phyloP scores from a whole-genome alignment of 1,284 basidiomycete genomes.

The Moniliella sp. region DNA sequence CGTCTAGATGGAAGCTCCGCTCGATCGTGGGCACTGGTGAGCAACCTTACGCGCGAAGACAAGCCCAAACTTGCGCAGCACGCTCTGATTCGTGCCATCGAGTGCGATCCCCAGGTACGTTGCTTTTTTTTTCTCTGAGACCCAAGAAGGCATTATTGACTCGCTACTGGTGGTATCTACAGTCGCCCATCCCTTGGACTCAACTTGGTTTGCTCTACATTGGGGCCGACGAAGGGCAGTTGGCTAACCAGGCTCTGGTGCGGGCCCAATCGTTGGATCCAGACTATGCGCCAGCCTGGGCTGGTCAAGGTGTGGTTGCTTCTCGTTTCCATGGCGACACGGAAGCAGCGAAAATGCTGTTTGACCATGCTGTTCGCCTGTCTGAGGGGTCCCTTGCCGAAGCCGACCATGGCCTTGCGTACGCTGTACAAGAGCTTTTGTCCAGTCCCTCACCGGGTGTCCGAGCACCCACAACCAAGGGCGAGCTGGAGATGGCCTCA shows the following conservation, averaged over 20 bases:
- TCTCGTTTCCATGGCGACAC: slow-evolving; percentile 46
- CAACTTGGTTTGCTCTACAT: slow-evolving; percentile 76
- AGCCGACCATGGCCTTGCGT: slow-evolving; percentile 60
- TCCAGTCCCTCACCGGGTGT: slow-evolving; percentile 36
- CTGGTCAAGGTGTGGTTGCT: slow-evolving; percentile 71
- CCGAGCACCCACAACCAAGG: slow-evolving; percentile 12
- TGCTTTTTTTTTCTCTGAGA: neutral
- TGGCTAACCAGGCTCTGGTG: slow-evolving; percentile 67
- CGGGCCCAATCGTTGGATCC: slow-evolving; percentile 77
- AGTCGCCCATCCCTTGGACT: slow-evolving; percentile 63
- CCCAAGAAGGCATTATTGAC: neutral
- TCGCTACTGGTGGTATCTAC: slow-evolving; percentile 6
- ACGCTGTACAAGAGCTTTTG: slow-evolving; percentile 43
- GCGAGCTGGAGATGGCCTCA: too few species aligned
- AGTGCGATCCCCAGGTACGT: slow-evolving; percentile 48
- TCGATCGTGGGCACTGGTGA: slow-evolving; percentile 60
- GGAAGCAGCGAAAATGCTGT: slow-evolving; percentile 47
- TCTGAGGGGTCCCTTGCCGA: slow-evolving; percentile 49
- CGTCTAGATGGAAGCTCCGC: slow-evolving; percentile 38
- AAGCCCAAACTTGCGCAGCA: slow-evolving; percentile 62
- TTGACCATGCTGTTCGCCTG: slow-evolving; percentile 61
- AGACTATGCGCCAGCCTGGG: slow-evolving; percentile 72
- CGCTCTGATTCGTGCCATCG: slow-evolving; percentile 69
- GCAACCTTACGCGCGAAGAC: slow-evolving; percentile 49
- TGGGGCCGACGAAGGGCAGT: slow-evolving; percentile 53